Percentiles rank a stretch among this genome's conserved stretches.
Evolutionary conservation across 495 filamentous ascomycete genomes (phyloP).

Genomic region (Talaromyces nanjingensis): DNA sequence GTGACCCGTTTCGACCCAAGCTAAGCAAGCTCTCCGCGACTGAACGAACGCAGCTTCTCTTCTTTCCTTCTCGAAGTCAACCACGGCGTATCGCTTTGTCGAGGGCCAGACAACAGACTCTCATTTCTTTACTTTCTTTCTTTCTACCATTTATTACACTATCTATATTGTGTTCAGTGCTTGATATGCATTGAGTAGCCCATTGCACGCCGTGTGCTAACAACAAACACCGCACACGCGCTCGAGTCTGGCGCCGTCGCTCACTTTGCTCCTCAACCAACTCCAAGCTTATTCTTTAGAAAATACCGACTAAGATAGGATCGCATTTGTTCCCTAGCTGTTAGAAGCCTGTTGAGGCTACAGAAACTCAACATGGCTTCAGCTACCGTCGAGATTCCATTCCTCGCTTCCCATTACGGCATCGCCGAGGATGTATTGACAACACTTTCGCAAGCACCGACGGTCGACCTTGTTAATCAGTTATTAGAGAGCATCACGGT

Average conservation of each 20-base stretch:
- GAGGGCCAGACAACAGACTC: background rate
- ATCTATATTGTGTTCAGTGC: background rate
- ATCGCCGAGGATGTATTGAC: constrained; percentile 62
- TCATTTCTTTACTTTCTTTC: background rate
- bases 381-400: constrained; percentile 64
- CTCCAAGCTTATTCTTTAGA: background rate
- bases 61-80: constrained; percentile 3
- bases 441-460: constrained; percentile 63
- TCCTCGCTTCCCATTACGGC: constrained; percentile 67
- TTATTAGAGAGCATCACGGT: constrained; percentile 60
- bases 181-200: background rate
- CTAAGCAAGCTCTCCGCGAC: background rate
- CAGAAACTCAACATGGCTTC: constrained; percentile 57
- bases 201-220: constrained; percentile 3
- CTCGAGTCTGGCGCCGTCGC: constrained; percentile 2
- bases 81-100: constrained; percentile 8
- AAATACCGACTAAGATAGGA: background rate
- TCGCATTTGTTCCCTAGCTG: background rate
- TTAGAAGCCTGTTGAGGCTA: constrained; percentile 9
- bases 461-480: constrained; percentile 63
- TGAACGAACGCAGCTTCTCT: background rate
- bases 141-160: background rate
- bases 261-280: constrained; percentile 4
- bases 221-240: constrained; percentile 16
- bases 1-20: background rate